phyloP scores from a whole-genome alignment of 495 filamentous ascomycete species.

The Barbatosphaeria neglecta region DNA sequence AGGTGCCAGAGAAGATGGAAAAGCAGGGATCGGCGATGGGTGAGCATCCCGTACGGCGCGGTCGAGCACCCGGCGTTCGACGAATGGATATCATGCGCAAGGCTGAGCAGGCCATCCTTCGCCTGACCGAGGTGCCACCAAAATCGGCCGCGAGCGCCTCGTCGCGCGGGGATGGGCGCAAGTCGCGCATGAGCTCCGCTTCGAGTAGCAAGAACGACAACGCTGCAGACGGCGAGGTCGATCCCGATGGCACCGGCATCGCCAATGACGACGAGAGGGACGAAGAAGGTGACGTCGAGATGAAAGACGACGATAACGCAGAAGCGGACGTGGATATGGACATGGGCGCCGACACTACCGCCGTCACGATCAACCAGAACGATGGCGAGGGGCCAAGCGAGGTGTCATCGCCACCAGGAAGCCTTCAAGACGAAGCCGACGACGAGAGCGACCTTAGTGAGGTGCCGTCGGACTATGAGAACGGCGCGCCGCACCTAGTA shows the following conservation, averaged over 20 bases:
- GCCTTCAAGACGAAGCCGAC: conserved; percentile 63
- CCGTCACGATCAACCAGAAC: conserved; percentile 14
- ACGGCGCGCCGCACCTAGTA: conserved; percentile 29
- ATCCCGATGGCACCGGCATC: conserved; percentile 7
- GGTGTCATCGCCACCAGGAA: conserved; percentile 36
- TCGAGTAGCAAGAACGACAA: conserved; percentile 26
- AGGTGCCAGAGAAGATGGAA: conserved; percentile 18
- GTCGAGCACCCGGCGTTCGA: conserved; percentile 24
- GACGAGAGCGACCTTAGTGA: conserved; percentile 76
- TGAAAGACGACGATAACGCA: conserved; percentile 1
- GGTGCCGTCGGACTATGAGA: conserved; percentile 40
- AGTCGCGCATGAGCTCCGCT: conserved; percentile 24
- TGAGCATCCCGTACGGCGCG: conserved; percentile 19
- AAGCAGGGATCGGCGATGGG: conserved; percentile 22
- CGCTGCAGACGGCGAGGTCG: conserved; percentile 13
- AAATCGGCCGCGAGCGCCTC: conserved; percentile 12
- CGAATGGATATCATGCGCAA: conserved; percentile 36
- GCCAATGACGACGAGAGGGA: conserved; percentile 7
- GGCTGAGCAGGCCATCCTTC: conserved; percentile 34
- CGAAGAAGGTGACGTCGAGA: conserved; percentile 10
- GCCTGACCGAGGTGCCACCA: conserved; percentile 29
- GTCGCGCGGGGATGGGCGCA: conserved; percentile 2
- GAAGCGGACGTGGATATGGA: conserved; percentile 13
- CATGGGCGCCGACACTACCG: conserved; percentile 9
- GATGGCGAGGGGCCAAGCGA: conserved; percentile 21